phyloP scores from a whole-genome alignment of 352 stramenopile genomes.

The Phytophthora ramorum region DNA sequence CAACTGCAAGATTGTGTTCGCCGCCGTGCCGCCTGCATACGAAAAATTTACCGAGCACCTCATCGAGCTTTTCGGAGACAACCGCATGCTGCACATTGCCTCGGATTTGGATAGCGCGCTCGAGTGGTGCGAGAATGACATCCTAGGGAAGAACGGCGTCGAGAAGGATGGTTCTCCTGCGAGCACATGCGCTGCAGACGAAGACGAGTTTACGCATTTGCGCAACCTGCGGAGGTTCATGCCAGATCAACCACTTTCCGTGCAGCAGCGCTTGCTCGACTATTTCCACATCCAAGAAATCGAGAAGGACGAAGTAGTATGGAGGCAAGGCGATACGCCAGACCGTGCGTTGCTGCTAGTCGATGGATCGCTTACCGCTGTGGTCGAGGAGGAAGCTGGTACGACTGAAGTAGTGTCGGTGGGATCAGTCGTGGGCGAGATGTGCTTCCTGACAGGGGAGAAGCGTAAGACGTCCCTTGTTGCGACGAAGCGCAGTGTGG shows the following conservation, averaged over 20 bases:
- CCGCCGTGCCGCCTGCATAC: constrained; percentile 67
- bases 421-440: constrained; percentile 77
- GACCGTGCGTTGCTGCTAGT: constrained; percentile 69
- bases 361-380: constrained; percentile 66
- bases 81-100: constrained; percentile 59
- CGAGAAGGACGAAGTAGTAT: constrained; percentile 66
- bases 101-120: constrained; percentile 70
- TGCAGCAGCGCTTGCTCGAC: constrained; percentile 71
- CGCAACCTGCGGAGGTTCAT: constrained; percentile 68
- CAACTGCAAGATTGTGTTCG: constrained; percentile 73
- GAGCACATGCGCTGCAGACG: constrained; percentile 30
- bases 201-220: constrained; percentile 68
- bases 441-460: constrained; percentile 82
- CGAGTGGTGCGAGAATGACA: constrained; percentile 77
- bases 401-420: constrained; percentile 77
- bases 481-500: constrained; percentile 60
- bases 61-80: constrained; percentile 59
- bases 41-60: constrained; percentile 67
- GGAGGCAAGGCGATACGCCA: constrained; percentile 67
- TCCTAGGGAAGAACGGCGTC: constrained; percentile 48
- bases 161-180: constrained; percentile 25
- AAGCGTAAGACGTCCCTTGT: constrained; percentile 85
- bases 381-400: constrained; percentile 82
- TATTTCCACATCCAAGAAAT: constrained; percentile 78
- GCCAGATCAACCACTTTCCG: constrained; percentile 65